Conservation (phyloP, 2,329 filamentous ascomycete genomes). For the Trichophyton benhamiae region DNA sequence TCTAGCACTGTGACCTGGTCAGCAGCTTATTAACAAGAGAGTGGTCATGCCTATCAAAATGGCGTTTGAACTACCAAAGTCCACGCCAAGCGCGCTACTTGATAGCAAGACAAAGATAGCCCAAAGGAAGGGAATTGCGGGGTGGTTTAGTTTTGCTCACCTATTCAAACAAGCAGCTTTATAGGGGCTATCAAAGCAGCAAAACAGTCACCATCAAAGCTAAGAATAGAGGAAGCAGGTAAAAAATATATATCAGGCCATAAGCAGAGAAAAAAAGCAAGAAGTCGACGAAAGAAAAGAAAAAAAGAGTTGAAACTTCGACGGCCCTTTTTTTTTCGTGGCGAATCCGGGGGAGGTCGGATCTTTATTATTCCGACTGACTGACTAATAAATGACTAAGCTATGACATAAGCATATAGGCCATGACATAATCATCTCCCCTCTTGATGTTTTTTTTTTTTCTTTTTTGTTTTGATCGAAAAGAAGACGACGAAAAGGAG, state of each 20-base stretch:
- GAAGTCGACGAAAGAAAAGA: too few relatives aligned
- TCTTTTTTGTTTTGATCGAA: not conserved
- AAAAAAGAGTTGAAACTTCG: too few relatives aligned
- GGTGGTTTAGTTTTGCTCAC: too few relatives aligned
- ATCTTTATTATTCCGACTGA: not conserved
- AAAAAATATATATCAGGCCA: too few relatives aligned
- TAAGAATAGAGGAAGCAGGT: too few relatives aligned
- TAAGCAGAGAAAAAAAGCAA: too few relatives aligned
- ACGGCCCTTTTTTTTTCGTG: not conserved
- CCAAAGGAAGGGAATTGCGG: not conserved
- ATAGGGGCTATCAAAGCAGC: too few relatives aligned
- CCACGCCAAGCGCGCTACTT: not conserved
- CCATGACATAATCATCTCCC: not conserved
- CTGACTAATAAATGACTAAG: slow-evolving; percentile 1
- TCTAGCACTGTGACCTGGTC: not conserved
- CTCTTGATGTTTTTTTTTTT: not conserved
- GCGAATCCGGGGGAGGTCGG: slow-evolving; percentile 9
- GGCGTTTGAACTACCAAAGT: not conserved
- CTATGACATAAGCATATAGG: not conserved
- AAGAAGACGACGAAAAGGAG: not conserved
- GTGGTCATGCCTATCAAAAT: not conserved
- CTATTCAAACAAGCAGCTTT: too few relatives aligned
- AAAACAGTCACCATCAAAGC: too few relatives aligned
- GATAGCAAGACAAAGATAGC: not conserved
- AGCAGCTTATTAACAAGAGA: not conserved